Base-by-base conservation (phyloP, 2,329 filamentous ascomycete species). In the Hypoxylon sp. region DNA sequence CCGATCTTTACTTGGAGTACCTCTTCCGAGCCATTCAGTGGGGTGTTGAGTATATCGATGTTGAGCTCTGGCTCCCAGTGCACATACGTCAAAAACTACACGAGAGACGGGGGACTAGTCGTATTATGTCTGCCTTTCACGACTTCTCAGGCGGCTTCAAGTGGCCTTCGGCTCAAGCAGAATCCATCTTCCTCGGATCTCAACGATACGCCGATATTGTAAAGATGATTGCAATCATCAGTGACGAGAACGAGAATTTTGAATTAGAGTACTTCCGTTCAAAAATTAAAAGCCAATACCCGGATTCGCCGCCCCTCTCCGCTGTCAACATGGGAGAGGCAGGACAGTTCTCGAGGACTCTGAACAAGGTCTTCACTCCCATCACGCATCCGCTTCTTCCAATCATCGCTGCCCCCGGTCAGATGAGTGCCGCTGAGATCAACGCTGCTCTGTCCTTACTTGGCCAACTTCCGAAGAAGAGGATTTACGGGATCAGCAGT, bases 41-140 rank as follows among this genome's bases (percentile, higher is more conserved):
- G 90, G 91, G 92, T 1, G 89, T 92, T 57, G 91, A 96, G 73
- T 96, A 96, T 71, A 88, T 96, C 61, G 91, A 96, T 69, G 91
- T 96, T 48, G 91, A 96, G 77, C 77, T 96, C 33, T 95, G 91
- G 90, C 81, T 96, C 31, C 91, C 91, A 1, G 90, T 93, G 71
- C 79, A 84, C 5, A 90, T 96, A 53, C 82, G 91, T 61, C 81
- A 81, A 61, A 82, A 79, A 58, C 75, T 96, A 8, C 88, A 86
- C 49, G 84, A 89, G 65, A 81, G 84, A 50, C 88, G 88, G 64
- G 91, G 91, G 2, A 90, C 87, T 74, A 94, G 89, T 69, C 89
- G 88, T 64, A 92, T 96, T 74, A 92, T 96, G 79, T 94, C 91
- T n/a, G 91, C 92, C 10, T 95, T 94, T 69, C 92, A 96, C 72